Evolutionary conservation across 768 basidiomycete genomes (phyloP).

Genomic region (Leccinum rimulosum): DNA sequence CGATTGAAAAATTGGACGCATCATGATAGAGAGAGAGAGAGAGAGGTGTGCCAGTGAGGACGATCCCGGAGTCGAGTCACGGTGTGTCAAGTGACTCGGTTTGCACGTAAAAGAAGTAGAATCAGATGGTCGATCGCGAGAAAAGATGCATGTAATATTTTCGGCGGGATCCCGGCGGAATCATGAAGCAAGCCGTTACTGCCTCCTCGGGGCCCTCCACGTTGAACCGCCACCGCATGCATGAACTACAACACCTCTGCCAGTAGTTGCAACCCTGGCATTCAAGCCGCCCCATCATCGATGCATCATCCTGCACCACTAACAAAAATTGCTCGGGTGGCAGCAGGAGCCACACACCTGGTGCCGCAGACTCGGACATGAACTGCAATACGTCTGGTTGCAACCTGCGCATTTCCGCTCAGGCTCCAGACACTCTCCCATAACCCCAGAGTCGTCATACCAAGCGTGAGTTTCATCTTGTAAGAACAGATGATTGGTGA

Average conservation of each 20-base stretch:
- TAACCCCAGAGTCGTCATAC: no score
- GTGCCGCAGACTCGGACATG: conserved; percentile 1
- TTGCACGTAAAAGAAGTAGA: not conserved
- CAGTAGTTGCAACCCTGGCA: conserved; percentile 4
- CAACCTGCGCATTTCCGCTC: conserved; percentile 14
- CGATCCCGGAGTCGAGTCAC: no score
- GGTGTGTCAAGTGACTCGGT: no score
- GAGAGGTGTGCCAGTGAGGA: no score
- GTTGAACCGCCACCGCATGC: no score
- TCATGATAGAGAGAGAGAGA: not conserved
- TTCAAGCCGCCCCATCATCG: not conserved
- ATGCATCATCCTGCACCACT: no score
- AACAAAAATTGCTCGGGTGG: not conserved
- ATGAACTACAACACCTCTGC: no score
- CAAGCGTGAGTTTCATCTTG: not conserved
- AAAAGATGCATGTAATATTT: not conserved
- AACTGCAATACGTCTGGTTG: conserved; percentile 10
- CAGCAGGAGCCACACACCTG: conserved; percentile 8
- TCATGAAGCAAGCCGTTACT: no score
- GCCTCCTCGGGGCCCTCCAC: no score
- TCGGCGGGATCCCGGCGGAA: no score
- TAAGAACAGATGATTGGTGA: not conserved
- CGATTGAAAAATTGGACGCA: not conserved
- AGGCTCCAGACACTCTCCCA: conserved; percentile 5
- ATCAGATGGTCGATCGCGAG: not conserved